Base-by-base conservation (phyloP, 2,329 filamentous ascomycete genomes). In the Penicillium griseofulvum region DNA sequence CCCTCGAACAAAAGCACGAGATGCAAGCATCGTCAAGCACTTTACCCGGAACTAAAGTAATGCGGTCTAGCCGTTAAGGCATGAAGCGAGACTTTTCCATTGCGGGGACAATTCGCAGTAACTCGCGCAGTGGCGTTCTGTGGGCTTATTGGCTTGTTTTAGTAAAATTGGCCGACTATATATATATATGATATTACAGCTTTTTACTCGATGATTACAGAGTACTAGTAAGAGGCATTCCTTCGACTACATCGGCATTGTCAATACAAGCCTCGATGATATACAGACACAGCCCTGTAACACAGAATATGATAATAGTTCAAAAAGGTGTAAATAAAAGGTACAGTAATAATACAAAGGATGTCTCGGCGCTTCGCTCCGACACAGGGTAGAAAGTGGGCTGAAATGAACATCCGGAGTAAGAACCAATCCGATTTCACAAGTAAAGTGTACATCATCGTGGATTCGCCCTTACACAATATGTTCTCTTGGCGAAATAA, bases 11-110 rank as follows among this genome's bases (percentile, higher is more conserved):
- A 50, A 52, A 39, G 47, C 41, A 37, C 14, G 19, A 36, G 48
- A 48, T 34, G 57, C 49, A 62, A 62, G 60, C 58, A 49, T 54
- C 52, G 48, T 55, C 43, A 62, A 61, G 57, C 59, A 60, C 54
- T 60, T 43, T 44, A 31, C 17, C 19, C 33, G n/a, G 39, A 54
- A 44, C 39, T 51, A 44, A 45, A 42, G 28, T 44, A 43, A 51
- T 51, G 47, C 41, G 47, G 52, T 51, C 52, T 55, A 51, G 31
- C 52, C 52, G 41, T 51, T 51, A 51, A 29, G 52, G 41, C 22
- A n/a, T 52, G 48, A 52, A 55, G 48, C 29, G 42, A 57, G 54
- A 56, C 54, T 46, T 55, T 48, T 45, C 56, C 56, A 44, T 54
- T 56, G 56, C 56, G 60, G 60, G 54, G 54, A n/a, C 28, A 33